These are phyloP conservation scores for Chlamydomonas sphaeroides DNA, from an alignment of 139 green algal genomes.

Conservation along the genomic window DNA sequence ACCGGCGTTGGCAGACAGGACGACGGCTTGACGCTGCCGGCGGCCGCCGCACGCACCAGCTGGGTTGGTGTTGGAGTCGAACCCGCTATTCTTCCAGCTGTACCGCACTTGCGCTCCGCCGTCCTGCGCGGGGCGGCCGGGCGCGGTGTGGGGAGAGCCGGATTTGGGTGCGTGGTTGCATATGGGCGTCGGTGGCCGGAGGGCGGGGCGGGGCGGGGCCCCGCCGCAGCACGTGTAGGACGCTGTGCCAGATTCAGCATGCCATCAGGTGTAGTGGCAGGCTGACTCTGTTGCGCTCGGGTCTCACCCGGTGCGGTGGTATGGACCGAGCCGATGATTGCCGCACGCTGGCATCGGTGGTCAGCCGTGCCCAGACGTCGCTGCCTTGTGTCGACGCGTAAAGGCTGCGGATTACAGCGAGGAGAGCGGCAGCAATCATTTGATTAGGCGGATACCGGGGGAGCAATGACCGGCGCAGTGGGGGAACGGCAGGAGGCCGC, in stretches of 20 bases:
- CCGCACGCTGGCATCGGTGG: not conserved
- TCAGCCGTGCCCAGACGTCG: conserved; percentile 14
- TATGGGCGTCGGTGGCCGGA: no score
- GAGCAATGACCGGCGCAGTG: not conserved
- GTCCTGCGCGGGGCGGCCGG: not conserved
- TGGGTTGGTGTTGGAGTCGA: conserved; percentile 33
- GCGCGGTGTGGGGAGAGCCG: no score
- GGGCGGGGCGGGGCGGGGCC: no score
- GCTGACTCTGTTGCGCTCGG: no score
- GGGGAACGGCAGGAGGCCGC: not conserved
- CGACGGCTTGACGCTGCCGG: no score
- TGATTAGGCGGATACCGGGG: not conserved
- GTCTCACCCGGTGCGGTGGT: not conserved
- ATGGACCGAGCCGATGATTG: not conserved
- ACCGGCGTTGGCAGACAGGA: no score
- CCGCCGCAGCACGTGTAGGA: no score
- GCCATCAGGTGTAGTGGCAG: no score
- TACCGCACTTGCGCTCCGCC: not conserved
- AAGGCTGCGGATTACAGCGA: not conserved
- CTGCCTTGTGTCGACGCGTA: conserved; percentile 20
- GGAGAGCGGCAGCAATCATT: not conserved
- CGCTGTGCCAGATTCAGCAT: no score
- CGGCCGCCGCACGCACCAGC: no score
- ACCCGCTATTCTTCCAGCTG: conserved; percentile 35
- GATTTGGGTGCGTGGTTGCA: not conserved